Conservation (phyloP, 2,329 filamentous ascomycete genomes). For the Colletotrichum lentis region DNA sequence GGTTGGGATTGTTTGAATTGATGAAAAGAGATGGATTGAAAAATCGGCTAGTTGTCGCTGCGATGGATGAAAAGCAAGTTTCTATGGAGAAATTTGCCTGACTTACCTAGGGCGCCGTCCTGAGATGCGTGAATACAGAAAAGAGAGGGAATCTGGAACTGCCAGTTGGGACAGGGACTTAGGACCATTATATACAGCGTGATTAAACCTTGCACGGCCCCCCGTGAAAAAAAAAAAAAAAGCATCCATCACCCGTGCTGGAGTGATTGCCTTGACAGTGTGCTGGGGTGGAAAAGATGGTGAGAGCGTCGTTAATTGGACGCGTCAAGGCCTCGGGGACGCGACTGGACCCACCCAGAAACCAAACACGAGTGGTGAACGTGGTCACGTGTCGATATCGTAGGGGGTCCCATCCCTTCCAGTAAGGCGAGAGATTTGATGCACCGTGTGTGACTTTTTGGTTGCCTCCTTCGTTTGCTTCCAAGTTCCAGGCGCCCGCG, state of each 20-base stretch:
- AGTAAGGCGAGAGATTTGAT: not conserved
- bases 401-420: not conserved
- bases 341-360: not conserved
- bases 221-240: not conserved
- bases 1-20: not conserved
- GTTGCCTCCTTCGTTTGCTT: conserved; percentile 20
- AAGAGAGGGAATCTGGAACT: conserved; percentile 28
- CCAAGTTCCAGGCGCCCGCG: not conserved
- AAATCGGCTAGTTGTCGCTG: not conserved
- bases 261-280: conserved; percentile 30
- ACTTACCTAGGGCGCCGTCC: conserved; percentile 48
- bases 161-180: conserved; percentile 34
- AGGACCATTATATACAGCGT: conserved; percentile 34
- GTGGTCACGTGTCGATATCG: conserved; percentile 17
- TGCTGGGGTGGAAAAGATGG: conserved; percentile 23
- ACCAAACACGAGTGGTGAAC: conserved; percentile 4
- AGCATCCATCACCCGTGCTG: conserved; percentile 13
- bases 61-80: conserved; percentile 9
- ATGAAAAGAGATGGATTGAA: conserved; percentile 4
- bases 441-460: conserved; percentile 4
- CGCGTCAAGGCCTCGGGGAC: conserved; percentile 19
- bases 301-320: conserved; percentile 34
- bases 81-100: conserved; percentile 18
- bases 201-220: conserved; percentile 33
- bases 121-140: conserved; percentile 25